Evolutionary conservation across 2,329 filamentous ascomycete genomes (phyloP).

Genomic region (Arthrobotrys entomopaga): DNA sequence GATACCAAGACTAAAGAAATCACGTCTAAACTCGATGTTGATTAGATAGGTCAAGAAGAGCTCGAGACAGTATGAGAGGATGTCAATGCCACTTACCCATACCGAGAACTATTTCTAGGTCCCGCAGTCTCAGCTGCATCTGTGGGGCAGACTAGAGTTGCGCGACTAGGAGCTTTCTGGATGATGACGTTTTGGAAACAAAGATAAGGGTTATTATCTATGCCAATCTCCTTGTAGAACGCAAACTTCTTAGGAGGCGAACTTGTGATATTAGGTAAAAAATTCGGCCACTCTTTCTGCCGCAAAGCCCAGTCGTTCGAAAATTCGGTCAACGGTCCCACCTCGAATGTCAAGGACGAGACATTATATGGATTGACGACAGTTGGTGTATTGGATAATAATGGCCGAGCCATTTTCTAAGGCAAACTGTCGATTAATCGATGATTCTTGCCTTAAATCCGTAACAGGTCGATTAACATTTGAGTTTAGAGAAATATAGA

Average conservation of each 20-base stretch:
- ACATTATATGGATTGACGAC: slow-evolving; percentile 53
- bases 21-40: slow-evolving; percentile 26
- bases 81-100: slow-evolving; percentile 30
- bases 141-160: slow-evolving; percentile 14
- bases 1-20: slow-evolving; percentile 52
- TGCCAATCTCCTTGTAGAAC: slow-evolving; percentile 54
- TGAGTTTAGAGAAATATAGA: slow-evolving; percentile 27
- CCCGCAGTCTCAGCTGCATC: slow-evolving; percentile 32
- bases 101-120: slow-evolving; percentile 31
- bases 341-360: slow-evolving; percentile 51
- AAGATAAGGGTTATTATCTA: slow-evolving; percentile 52
- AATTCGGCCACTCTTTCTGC: slow-evolving; percentile 55
- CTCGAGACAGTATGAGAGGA: background rate
- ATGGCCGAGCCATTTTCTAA: slow-evolving; percentile 38
- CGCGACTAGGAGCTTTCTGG: slow-evolving; percentile 48
- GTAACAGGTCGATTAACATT: slow-evolving; percentile 33
- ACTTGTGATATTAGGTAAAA: slow-evolving; percentile 47
- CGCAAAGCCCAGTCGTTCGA: slow-evolving; percentile 52
- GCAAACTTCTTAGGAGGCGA: slow-evolving; percentile 51
- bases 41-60: background rate
- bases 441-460: background rate
- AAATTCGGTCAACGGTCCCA: slow-evolving; percentile 53
- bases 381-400: slow-evolving; percentile 44
- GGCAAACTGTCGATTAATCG: slow-evolving; percentile 13
- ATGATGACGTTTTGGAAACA: slow-evolving; percentile 55